Conservation (phyloP, 176 grass and related monocot species). For the Aegilops speltoides region DNA sequence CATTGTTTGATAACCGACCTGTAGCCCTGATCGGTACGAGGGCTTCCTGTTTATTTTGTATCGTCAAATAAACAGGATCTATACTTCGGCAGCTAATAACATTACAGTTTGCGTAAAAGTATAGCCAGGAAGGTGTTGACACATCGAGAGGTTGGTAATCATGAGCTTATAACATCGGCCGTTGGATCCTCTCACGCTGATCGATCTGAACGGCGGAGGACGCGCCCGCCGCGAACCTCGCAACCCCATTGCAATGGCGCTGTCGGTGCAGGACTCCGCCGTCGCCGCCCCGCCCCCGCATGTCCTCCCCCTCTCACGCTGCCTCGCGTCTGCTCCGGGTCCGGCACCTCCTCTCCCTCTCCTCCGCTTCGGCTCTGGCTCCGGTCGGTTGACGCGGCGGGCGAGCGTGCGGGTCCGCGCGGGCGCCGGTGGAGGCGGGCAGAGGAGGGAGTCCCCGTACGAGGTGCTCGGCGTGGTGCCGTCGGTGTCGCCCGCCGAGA, state of each 20-base stretch:
- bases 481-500: constrained; percentile 56
- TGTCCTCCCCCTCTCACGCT: background rate
- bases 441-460: constrained; percentile 59
- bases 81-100: too few species aligned
- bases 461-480: constrained; percentile 42
- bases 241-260: constrained; percentile 35
- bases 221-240: background rate
- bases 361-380: background rate
- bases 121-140: too few species aligned
- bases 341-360: background rate
- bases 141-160: background rate
- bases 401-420: constrained; percentile 16
- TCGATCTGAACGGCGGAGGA: constrained; percentile 19
- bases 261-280: constrained; percentile 20
- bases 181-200: background rate
- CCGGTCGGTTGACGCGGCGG: background rate
- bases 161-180: background rate
- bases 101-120: too few species aligned
- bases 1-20: too few species aligned
- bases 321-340: background rate
- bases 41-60: too few species aligned
- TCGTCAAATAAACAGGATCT: too few species aligned
- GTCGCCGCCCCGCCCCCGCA: constrained; percentile 22
- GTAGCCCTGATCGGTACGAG: too few species aligned
- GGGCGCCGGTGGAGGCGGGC: background rate